Percentiles rank a stretch among this genome's conserved stretches.
phyloP scores from a whole-genome alignment of 257 asterid species.

The Solanum ahanhuiri region DNA sequence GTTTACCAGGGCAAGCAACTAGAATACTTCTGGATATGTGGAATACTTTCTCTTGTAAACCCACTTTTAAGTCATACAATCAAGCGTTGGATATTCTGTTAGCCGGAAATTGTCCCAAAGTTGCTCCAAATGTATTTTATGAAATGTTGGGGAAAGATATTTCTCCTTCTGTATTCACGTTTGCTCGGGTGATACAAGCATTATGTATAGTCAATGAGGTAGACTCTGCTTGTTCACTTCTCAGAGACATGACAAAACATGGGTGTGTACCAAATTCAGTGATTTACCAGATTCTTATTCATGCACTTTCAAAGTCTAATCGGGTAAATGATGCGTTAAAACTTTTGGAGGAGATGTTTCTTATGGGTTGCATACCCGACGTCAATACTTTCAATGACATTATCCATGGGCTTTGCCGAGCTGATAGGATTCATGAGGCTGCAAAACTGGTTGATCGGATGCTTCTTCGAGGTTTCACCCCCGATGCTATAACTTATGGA shows the following conservation, averaged over 20 bases:
- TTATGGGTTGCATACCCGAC: conserved; percentile 87
- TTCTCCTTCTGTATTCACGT: conserved; percentile 67
- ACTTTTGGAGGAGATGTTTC: conserved; percentile 90
- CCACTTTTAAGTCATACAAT: conserved; percentile 76
- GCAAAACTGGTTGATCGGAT: conserved; percentile 85
- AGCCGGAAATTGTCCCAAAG: conserved; percentile 72
- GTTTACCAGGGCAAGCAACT: conserved; percentile 88
- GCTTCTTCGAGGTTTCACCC: conserved; percentile 61
- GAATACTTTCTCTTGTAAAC: conserved; percentile 54
- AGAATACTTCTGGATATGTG: conserved; percentile 77
- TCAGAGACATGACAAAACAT: conserved; percentile 89
- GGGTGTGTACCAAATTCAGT: conserved; percentile 88
- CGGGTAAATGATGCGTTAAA: conserved; percentile 69
- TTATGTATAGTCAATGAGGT: conserved; percentile 64
- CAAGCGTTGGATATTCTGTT: conserved; percentile 65
- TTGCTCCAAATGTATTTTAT: conserved; percentile 77
- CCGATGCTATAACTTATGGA: conserved; percentile 76
- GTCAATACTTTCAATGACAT: conserved; percentile 76
- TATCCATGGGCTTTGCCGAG: conserved; percentile 63
- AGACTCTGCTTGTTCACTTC: conserved; percentile 72
- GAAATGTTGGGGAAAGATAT: conserved; percentile 81
- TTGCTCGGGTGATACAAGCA: conserved; percentile 68
- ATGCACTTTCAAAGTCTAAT: conserved; percentile 27
- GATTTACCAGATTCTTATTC: conserved; percentile 80
- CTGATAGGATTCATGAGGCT: conserved; percentile 72